Conservation (phyloP, 768 basidiomycete genomes). For the Russula emetica region DNA sequence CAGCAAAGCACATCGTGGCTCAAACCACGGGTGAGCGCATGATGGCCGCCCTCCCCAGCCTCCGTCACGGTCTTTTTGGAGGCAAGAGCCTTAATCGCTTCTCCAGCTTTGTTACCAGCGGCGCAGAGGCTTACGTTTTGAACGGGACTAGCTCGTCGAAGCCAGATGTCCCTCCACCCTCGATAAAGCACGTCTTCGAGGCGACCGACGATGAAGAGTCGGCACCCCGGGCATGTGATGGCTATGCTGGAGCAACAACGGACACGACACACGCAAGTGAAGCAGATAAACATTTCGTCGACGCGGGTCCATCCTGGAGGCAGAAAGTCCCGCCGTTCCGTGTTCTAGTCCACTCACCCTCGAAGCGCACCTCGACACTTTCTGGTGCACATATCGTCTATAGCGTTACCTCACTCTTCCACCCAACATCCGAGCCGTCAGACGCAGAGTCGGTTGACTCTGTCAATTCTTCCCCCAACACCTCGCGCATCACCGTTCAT, state of each 20-base stretch:
- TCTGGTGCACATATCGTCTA: conserved; percentile 74
- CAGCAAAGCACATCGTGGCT: conserved; percentile 45
- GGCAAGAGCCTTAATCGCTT: conserved; percentile 82
- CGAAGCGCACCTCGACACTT: conserved; percentile 62
- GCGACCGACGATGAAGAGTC: conserved; percentile 37
- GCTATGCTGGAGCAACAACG: conserved; percentile 28
- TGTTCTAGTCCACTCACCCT: conserved; percentile 74
- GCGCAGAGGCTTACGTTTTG: conserved; percentile 80
- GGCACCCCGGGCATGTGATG: conserved; percentile 36
- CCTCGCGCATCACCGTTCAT: conserved; percentile 65
- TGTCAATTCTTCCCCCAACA: conserved; percentile 34
- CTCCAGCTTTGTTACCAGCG: conserved; percentile 80
- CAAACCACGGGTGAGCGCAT: conserved; percentile 69
- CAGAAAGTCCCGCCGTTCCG: conserved; percentile 67
- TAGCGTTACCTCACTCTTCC: conserved; percentile 70
- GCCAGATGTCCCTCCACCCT: conserved; percentile 26
- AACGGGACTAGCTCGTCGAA: conserved; percentile 47
- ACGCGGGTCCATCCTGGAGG: conserved; percentile 68
- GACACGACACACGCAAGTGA: conserved; percentile 35
- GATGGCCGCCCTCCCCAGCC: conserved; percentile 52
- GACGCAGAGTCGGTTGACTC: conserved; percentile 29
- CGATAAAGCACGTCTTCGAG: conserved; percentile 28
- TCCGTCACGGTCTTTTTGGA: conserved; percentile 65
- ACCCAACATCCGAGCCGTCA: conserved; percentile 31
- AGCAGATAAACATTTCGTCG: conserved; percentile 67